Evolutionary conservation across 306 rosid genomes (phyloP).

Genomic region (Purshia tridentata): DNA sequence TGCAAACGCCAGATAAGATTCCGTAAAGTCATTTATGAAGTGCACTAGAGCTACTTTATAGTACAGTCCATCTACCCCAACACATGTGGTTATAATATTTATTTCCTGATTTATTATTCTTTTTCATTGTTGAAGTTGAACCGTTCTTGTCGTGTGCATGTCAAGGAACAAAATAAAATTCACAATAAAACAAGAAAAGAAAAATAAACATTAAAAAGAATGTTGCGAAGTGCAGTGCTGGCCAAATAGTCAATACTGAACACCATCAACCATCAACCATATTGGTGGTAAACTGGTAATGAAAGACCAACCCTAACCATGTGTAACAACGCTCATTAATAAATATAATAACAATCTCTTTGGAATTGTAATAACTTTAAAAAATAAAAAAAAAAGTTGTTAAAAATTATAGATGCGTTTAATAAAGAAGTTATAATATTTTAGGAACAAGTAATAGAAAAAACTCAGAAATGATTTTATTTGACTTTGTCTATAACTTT

Average conservation of each 20-base stretch:
- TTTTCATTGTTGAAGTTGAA: background rate
- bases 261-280: constrained; percentile 4
- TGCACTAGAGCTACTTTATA: background rate
- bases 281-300: background rate
- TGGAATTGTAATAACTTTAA: background rate
- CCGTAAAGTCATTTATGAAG: background rate
- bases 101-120: background rate
- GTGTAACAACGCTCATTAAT: background rate
- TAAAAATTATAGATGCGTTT: too few species aligned
- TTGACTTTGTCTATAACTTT: too few species aligned
- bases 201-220: background rate
- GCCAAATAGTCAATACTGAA: background rate
- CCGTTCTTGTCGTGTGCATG: background rate
- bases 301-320: constrained; percentile 2
- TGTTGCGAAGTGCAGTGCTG: background rate
- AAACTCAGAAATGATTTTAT: too few species aligned
- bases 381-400: too few species aligned
- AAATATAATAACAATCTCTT: background rate
- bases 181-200: too few species aligned
- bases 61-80: background rate
- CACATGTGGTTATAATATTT: background rate
- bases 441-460: too few species aligned
- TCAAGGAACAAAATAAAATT: background rate
- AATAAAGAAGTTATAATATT: too few species aligned
- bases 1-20: background rate